These are phyloP conservation scores for Scortechinia acanthostroma DNA, from an alignment of 2,329 filamentous ascomycete species.

Conservation along the genomic window DNA sequence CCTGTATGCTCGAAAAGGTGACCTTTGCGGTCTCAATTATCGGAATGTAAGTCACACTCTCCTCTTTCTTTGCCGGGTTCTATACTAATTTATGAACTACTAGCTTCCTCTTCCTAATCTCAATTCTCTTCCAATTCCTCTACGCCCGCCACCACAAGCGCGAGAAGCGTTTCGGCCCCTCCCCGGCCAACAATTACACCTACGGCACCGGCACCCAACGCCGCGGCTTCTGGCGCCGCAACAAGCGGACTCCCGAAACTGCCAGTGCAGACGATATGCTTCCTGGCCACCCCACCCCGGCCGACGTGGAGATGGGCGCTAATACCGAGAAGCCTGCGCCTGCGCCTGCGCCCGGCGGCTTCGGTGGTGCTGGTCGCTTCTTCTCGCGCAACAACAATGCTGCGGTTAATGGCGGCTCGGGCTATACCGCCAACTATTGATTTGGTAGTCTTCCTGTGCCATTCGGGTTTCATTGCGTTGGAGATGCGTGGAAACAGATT, in stretches of 20 bases:
- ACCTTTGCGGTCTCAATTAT: conserved; percentile 58
- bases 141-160: conserved; percentile 54
- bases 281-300: background rate
- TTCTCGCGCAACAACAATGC: background rate
- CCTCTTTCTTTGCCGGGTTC: background rate
- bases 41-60: conserved; percentile 38
- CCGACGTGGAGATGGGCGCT: background rate
- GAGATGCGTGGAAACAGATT: too few relatives aligned
- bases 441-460: too few relatives aligned
- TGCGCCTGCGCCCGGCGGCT: too few relatives aligned
- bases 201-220: conserved; percentile 22
- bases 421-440: background rate
- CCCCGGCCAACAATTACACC: conserved; percentile 59
- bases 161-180: conserved; percentile 59
- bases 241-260: conserved; percentile 16
- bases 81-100: conserved; percentile 3
- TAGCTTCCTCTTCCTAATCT: conserved; percentile 57
- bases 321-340: background rate
- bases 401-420: background rate
- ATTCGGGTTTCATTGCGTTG: too few relatives aligned
- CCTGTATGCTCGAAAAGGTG: conserved; percentile 56
- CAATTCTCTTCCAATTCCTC: conserved; percentile 47
- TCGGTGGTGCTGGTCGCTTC: background rate
- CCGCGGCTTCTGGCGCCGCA: conserved; percentile 21
- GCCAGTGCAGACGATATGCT: conserved; percentile 3